Evolutionary conservation across 1,139 yeast species (phyloP), one percentile per base, ranked within the genome.

Genomic region (Magnusiomyces paraingens): DNA sequence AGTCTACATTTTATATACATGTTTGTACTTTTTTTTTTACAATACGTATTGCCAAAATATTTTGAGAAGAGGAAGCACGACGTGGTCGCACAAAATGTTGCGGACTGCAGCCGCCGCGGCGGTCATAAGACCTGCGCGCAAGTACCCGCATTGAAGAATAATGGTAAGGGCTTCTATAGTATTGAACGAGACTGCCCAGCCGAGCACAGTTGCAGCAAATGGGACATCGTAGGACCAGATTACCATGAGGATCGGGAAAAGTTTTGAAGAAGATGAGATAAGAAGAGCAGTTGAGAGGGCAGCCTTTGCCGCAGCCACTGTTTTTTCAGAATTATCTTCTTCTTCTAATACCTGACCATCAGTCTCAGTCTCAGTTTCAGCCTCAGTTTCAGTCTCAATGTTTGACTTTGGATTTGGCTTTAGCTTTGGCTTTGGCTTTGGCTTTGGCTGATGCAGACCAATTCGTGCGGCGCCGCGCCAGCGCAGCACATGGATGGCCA

Each of bases 151-250:
- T 46, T 70, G 68, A 2, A 86, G 76, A 0, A 81, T 79, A 17
- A 83, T 78, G 41, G 75, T 72, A 46, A 88, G 66, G 0, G 91
- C 84, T 63, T 88, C 96, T 1, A 85, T 70, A 12, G 83, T 75
- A 60, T 81, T 84, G 52, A 85, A 67, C 49, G 79, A 77, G 0
- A 88, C 85, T 3, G 85, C 79, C 63, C 81, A 72, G 55, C 80
- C 80, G 32, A 86, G 84, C 15, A 83, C 73, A 17, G 75, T 73
- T 14, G 83, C 78, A 0, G 88, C 85, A 6, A 84, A 75, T 0
- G 86, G 77, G 6, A 87, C 79, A 64, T 93, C 97, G 65, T 93
- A 93, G 1, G 96, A 93, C 99, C 99, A 93, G 40, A 94, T 91
- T 41, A 93, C 75, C 91, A 91, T 91, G 39, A 93, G 73, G n/a